Base-by-base conservation (phyloP, 1,139 yeast genomes). In the Yarrowia galli region DNA sequence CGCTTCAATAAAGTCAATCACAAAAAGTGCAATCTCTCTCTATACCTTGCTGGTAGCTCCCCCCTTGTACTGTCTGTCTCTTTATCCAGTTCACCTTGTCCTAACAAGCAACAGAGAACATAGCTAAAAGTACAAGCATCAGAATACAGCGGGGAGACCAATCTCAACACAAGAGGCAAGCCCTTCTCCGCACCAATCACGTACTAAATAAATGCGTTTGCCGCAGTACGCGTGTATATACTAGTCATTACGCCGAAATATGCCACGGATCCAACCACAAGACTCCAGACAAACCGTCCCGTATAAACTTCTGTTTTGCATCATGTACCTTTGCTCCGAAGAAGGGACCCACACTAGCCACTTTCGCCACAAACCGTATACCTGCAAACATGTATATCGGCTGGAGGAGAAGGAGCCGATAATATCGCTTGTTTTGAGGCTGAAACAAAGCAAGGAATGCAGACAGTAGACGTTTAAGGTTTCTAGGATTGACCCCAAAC, bases 321-420 rank as follows among this genome's bases (percentile, higher is more conserved):
- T 36, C 42, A 23, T 53, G 60, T 53, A 53, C 45, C 45, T 53
- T 53, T 36, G 58, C 58, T 51, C 58, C 58, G 58, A 51, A 32
- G 40, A 28, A 28, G 38, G 54, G 58, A 35, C 32, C 58, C 58
- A 51, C n/a, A 40, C 60, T 53, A 53, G 60, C 60, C 60, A 53
- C 60, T 12, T 18, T n/a, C 43, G 60, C 60, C 60, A 36, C 60
- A 53, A 25, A 8, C 36, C 32, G 18, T 22, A 13, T 22, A 16
- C 28, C 28, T 48, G 16, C 22, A 12, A 9, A 16, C 4, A 5
- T n/a, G 35, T 7, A 7, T 16, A 5, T 2, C 7, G 53, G 20
- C n/a, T n/a, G n/a, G n/a, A n/a, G n/a, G n/a, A n/a, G n/a, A n/a
- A 15, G 36, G 22, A 25, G 10, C 9, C 49, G n/a, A 45, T 45